A percentile compares a stretch with the other conserved stretches of the same genome.
Evolutionary conservation across 768 basidiomycete species (phyloP).

Genomic region (Gloeopeniophorella convolvens): DNA sequence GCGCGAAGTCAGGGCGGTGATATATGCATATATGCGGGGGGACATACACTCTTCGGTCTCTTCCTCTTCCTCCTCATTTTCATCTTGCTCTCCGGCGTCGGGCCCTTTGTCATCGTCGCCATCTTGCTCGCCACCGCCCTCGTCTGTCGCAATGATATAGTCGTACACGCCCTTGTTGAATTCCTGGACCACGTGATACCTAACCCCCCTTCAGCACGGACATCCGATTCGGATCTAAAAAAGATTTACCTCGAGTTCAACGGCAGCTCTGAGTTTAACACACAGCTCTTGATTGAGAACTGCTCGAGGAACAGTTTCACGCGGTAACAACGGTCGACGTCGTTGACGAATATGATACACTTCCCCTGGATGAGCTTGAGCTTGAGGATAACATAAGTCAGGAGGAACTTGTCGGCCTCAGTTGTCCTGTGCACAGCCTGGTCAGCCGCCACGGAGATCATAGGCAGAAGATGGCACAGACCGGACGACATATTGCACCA

Average conservation of each 20-base stretch:
- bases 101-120: conserved; percentile 44
- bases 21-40: not conserved
- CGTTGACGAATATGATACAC: conserved; percentile 94
- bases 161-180: conserved; percentile 99
- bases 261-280: conserved; percentile 92
- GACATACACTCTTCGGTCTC: conserved; percentile 31
- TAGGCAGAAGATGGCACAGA: conserved; percentile 24
- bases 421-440: conserved; percentile 27
- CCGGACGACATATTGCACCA: conserved; percentile 84
- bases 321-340: conserved; percentile 90
- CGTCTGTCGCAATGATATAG: conserved; percentile 97
- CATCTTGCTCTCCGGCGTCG: conserved; percentile 34
- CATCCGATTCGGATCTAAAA: not conserved
- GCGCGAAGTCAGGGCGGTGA: not conserved
- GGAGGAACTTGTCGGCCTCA: conserved; percentile 95
- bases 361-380: conserved; percentile 94
- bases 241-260: conserved; percentile 75
- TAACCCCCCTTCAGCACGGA: conserved; percentile 26
- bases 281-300: conserved; percentile 93
- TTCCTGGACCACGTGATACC: conserved; percentile 96
- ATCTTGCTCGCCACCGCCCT: conserved; percentile 54
- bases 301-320: conserved; percentile 98
- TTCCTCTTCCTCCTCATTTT: conserved; percentile 35
- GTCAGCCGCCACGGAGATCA: not conserved
- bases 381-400: conserved; percentile 94